phyloP scores from a whole-genome alignment of 345 rosid species.

The Moricandia arvensis region DNA sequence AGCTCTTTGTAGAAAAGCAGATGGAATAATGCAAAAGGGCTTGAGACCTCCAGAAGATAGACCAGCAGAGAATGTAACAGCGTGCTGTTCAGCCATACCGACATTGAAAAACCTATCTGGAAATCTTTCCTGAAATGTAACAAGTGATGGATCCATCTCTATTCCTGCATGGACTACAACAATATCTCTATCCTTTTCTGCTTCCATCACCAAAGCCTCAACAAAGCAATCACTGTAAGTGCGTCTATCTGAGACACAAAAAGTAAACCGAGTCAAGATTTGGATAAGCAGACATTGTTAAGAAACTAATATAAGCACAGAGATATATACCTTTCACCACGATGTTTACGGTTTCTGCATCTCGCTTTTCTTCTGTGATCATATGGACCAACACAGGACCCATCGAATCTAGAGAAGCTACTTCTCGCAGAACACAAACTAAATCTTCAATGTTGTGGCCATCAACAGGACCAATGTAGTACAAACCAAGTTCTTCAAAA shows the following conservation, averaged over 20 bases:
- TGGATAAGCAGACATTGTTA: background rate
- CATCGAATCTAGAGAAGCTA: conserved; percentile 73
- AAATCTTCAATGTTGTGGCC: conserved; percentile 89
- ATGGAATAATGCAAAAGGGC: conserved; percentile 89
- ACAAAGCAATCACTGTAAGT: conserved; percentile 84
- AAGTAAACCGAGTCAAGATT: conserved; percentile 1
- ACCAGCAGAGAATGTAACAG: conserved; percentile 97
- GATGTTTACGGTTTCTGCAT: conserved; percentile 29
- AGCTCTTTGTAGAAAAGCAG: conserved; percentile 88
- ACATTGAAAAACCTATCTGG: conserved; percentile 77
- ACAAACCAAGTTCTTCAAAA: conserved; percentile 90
- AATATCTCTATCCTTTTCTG: conserved; percentile 80
- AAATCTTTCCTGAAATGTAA: conserved; percentile 62
- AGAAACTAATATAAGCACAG: conserved; percentile 1
- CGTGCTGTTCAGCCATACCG: conserved; percentile 96
- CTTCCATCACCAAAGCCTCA: conserved; percentile 70
- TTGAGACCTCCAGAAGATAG: conserved; percentile 87
- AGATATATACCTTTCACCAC: conserved; percentile 45
- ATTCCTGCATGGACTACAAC: conserved; percentile 85
- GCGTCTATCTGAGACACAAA: conserved; percentile 43
- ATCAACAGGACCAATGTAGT: conserved; percentile 92
- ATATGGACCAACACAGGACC: conserved; percentile 96
- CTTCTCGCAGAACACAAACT: conserved; percentile 74
- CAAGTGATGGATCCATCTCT: conserved; percentile 68
- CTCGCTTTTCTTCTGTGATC: conserved; percentile 67